These are phyloP conservation scores for Fomitopsis pulvina DNA, from an alignment of 768 basidiomycete genomes.

Conservation along the genomic window DNA sequence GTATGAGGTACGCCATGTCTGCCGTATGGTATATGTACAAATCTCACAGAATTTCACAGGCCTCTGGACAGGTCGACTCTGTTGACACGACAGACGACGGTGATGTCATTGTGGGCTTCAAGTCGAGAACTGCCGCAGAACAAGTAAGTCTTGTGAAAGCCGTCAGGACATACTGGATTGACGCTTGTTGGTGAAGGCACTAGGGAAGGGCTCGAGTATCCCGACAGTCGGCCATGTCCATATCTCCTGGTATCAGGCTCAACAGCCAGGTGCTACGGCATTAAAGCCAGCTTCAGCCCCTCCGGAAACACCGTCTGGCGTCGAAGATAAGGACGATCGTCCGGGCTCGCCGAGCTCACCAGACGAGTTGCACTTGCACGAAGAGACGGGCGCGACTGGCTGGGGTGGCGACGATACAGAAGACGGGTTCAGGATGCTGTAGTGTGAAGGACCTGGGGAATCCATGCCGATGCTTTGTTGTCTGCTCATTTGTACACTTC, in stretches of 20 bases:
- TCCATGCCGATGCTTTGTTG: neutral
- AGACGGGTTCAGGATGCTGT: slow-evolving; percentile 70
- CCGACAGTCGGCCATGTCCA: slow-evolving; percentile 60
- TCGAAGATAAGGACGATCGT: slow-evolving; percentile 19
- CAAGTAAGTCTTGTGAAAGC: slow-evolving; percentile 40
- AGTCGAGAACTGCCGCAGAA: slow-evolving; percentile 66
- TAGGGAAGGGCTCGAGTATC: slow-evolving; percentile 65
- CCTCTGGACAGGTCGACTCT: slow-evolving; percentile 64
- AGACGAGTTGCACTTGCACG: slow-evolving; percentile 33
- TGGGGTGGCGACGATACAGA: slow-evolving; percentile 65
- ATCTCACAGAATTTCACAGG: slow-evolving; percentile 31
- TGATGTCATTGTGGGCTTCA: slow-evolving; percentile 63
- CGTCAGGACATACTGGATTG: slow-evolving; percentile 7
- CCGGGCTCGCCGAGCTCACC: slow-evolving; percentile 19
- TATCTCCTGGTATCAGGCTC: slow-evolving; percentile 56
- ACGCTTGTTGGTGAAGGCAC: slow-evolving; percentile 37
- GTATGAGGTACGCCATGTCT: slow-evolving; percentile 57
- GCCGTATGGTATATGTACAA: slow-evolving; percentile 7
- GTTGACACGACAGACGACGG: slow-evolving; percentile 49
- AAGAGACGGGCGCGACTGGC: slow-evolving; percentile 57
- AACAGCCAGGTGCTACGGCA: slow-evolving; percentile 5
- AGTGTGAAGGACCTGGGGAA: slow-evolving; percentile 1
- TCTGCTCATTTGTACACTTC: neutral
- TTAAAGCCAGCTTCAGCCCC: slow-evolving; percentile 7
- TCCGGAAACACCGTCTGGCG: slow-evolving; percentile 10